Evolutionary conservation across 2,329 filamentous ascomycete species (phyloP), one percentile per base, ranked within the genome.

Genomic region (Mariannaea sp.): DNA sequence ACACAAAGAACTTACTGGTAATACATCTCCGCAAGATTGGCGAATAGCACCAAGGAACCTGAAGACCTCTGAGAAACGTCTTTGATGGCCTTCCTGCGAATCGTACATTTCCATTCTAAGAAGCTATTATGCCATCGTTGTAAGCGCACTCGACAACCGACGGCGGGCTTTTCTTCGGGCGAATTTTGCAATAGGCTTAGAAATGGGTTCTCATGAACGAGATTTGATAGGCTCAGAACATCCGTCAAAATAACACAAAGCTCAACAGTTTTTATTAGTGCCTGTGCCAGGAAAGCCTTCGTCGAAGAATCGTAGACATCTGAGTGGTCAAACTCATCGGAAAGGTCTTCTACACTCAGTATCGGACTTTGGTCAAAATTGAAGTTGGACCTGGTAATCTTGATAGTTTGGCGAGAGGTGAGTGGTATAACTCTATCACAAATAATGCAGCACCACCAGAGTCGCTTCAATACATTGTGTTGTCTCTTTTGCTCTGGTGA

Each of bases 361-460:
- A 49, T 47, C 0, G 63, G 56, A 1, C 55, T 59, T 1, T 46
- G 58, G 0, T 62, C 62, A 1, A 65, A 65, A 22, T 59, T 62
- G 10, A 65, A 65, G n/a, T 65, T 65, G 0, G 55, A 9, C 0
- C 51, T 60, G 0, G 63, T 65, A 12, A 65, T 65, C n/a, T 63
- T 65, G 14, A 65, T 66, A 6, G 54, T 65, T 5, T 65, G 63
- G 2, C 63, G 56, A 0, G 63, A 65, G 0, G 63, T 65, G 1
- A 65, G 53, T 0, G 63, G 63, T 0, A 66, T 50, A 0, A 65
- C 16, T 2, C 63, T 58, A 12, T 65, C 63, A 27, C 59, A 63
- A 9, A 65, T 61, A 9, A 65, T 61, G 16, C 63, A 65, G 32
- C 63, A 66, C 63, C 63, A 65, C 63, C 63, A 65, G 0, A 65